Conservation (phyloP, 2,329 filamentous ascomycete genomes). For the Epichloe uncinata region DNA sequence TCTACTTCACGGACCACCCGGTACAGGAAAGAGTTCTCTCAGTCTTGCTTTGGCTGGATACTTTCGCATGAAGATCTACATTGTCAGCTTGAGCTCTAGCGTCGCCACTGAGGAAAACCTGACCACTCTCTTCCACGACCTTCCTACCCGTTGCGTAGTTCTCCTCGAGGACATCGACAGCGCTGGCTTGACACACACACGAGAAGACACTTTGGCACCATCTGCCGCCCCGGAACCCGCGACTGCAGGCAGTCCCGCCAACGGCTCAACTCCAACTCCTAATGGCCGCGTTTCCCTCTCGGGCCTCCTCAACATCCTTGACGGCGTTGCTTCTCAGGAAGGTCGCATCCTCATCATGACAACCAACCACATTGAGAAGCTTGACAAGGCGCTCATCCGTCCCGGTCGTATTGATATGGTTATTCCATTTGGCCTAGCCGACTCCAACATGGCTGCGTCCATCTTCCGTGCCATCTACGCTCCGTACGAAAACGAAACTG, state of each 20-base stretch:
- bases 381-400: conserved; percentile 49
- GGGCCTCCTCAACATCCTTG: conserved; percentile 67
- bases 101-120: conserved; percentile 53
- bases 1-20: conserved; percentile 66
- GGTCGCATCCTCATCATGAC: conserved; percentile 53
- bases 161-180: conserved; percentile 67
- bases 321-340: conserved; percentile 55
- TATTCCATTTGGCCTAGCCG: conserved; percentile 42
- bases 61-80: conserved; percentile 59
- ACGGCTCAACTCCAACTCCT: conserved; percentile 1
- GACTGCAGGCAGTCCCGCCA: conserved; percentile 3
- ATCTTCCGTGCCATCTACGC: conserved; percentile 48
- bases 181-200: conserved; percentile 52
- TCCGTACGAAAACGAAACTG: conserved; percentile 27
- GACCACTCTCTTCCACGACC: conserved; percentile 47
- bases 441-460: conserved; percentile 35
- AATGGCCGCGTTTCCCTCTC: conserved; percentile 49
- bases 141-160: conserved; percentile 58
- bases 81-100: conserved; percentile 52
- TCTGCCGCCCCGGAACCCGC: conserved; percentile 3
- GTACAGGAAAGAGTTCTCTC: conserved; percentile 65
- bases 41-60: conserved; percentile 57
- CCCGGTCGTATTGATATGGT: conserved; percentile 49
- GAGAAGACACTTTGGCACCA: conserved; percentile 20
- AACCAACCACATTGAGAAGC: conserved; percentile 48